Conservation (phyloP, 371 early-diverging fungal genomes). For the Phascolomyces articulosus region DNA sequence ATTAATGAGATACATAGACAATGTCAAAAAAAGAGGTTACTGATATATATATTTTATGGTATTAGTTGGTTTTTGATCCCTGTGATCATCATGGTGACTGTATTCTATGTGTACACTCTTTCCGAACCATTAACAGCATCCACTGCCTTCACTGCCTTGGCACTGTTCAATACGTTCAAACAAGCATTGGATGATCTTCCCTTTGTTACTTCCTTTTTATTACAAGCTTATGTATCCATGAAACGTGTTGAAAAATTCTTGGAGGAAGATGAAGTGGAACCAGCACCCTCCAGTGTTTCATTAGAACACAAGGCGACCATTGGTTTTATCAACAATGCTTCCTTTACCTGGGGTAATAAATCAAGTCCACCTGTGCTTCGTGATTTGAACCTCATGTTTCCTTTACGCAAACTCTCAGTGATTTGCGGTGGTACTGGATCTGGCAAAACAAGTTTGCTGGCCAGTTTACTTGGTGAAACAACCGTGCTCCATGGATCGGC, state of each 20-base stretch:
- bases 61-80: constrained; percentile 59
- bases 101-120: constrained; percentile 55
- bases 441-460: constrained; percentile 80
- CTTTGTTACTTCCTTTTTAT: constrained; percentile 57
- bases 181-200: constrained; percentile 75
- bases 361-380: constrained; percentile 50
- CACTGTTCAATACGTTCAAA: constrained; percentile 65
- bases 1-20: too few species aligned
- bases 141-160: constrained; percentile 63
- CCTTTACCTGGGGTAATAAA: constrained; percentile 53
- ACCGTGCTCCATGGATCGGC: constrained; percentile 45
- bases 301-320: constrained; percentile 18
- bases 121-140: constrained; percentile 60
- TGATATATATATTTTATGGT: too few species aligned
- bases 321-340: constrained; percentile 55
- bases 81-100: constrained; percentile 52
- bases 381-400: constrained; percentile 60
- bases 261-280: constrained; percentile 67
- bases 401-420: constrained; percentile 68
- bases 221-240: constrained; percentile 73
- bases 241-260: constrained; percentile 71
- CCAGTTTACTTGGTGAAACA: constrained; percentile 66
- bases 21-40: too few species aligned
- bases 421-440: constrained; percentile 81
- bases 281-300: not conserved